Conservation (phyloP, 2,329 filamentous ascomycete species). For the Dactylellina drechsleri region DNA sequence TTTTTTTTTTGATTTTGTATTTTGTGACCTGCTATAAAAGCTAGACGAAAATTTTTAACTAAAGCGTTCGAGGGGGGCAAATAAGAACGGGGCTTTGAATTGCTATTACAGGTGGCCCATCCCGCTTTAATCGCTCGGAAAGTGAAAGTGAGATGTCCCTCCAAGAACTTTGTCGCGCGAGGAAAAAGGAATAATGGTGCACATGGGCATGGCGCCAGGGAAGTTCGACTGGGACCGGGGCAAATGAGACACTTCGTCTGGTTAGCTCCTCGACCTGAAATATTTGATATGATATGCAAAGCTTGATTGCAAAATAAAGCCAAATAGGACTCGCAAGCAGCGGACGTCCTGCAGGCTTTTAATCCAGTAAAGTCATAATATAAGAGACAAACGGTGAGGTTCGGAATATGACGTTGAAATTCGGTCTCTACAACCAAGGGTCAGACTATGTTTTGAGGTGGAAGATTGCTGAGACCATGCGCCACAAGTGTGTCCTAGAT, state of each 20-base stretch:
- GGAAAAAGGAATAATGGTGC: constrained; percentile 53
- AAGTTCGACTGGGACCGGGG: constrained; percentile 50
- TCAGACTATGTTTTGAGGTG: background rate
- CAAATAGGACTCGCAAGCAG: no score
- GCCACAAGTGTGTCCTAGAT: constrained; percentile 18
- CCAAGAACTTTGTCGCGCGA: constrained; percentile 42
- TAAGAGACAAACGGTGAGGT: no score
- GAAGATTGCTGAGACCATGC: constrained; percentile 32
- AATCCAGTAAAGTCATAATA: no score
- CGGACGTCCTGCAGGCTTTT: no score
- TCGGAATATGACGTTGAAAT: no score
- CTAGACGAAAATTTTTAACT: constrained; percentile 47
- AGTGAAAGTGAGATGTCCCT: constrained; percentile 44
- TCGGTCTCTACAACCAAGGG: background rate
- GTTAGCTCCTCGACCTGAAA: constrained; percentile 41
- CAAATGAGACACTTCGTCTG: constrained; percentile 29
- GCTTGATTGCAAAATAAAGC: constrained; percentile 6
- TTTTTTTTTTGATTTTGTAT: constrained; percentile 9
- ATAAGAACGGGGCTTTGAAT: constrained; percentile 53
- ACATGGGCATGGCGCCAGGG: constrained; percentile 55
- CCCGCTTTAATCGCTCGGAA: constrained; percentile 55
- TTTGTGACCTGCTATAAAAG: constrained; percentile 30
- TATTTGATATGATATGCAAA: constrained; percentile 34
- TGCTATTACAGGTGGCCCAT: constrained; percentile 53
- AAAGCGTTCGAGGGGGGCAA: constrained; percentile 44